Evolutionary conservation across 805 yeast genomes (phyloP), one percentile per base, ranked within the genome.

Genomic region (Candida easanensis): DNA sequence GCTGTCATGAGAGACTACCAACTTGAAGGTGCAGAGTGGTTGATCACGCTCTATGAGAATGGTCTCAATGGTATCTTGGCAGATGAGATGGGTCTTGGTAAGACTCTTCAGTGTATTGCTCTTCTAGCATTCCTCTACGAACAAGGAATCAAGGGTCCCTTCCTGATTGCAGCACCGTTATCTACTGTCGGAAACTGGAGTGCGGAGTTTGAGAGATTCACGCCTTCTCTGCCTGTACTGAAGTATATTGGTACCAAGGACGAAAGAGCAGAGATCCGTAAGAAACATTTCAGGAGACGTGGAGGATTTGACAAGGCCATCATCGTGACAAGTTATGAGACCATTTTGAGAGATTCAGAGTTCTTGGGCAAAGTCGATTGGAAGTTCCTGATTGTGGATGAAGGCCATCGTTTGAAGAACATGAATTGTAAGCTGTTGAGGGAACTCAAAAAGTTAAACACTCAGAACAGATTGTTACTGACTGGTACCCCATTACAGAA

Each of bases 401-500:
- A 91, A 64, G 99, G 98, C 6, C 99, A 91, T 63, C 70, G 99
- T 31, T 69, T 91, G 52, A 93, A 91, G 58, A 91, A 91, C 60
- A 74, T 82, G 50, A 80, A 90, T 53, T 87, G 96, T 62, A 69
- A 80, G 51, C 69, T 91, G 47, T 82, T 91, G 39, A 74, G 74
- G 41, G 81, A 81, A 47, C 71, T 91, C 52, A 90, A 88, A 56
- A 74, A 73, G 49, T 71, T 88, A 30, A 63, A 67, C 18, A 81
- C 84, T 1, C 70, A 79, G 1, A 91, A 91, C 58, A 69, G 97
- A 48, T 68, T 91, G 36, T 67, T 91, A 21, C 66, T 91, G 13
- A 91, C 99, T 0, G 99, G 99, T n/a, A 91, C 99, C 0, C 98
- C 99, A 0, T 69, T 91, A 40, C 99, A 91, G 62, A 91, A 91